Base-by-base conservation (phyloP, 2,329 filamentous ascomycete genomes). In the Didymellaceae sp. region DNA sequence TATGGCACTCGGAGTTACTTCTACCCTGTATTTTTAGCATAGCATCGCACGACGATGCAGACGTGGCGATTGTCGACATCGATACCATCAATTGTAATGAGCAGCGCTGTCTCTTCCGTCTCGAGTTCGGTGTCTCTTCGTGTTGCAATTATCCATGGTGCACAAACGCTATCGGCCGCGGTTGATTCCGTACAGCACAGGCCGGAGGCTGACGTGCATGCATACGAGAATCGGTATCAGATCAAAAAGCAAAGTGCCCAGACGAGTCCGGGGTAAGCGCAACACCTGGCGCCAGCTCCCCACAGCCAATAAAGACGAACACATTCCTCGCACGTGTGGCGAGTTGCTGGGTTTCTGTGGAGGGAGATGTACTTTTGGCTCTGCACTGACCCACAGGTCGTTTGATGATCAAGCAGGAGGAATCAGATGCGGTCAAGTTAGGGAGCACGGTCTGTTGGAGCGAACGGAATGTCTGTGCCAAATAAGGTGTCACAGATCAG, bases 21-120 rank as follows among this genome's bases (percentile, higher is more conserved):
- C 43, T 46, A 28, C 21, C 30, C 13, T 52, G 43, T 52, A 52
- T 43, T 52, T 32, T 46, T 52, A 52, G 31, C 34, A 3, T 32
- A 28, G 42, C 24, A 41, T 33, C 20, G 41, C 40, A 34, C 20
- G 33, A 32, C 28, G 28, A 26, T 20, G 38, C 45, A 31, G 31
- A 26, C 24, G 17, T 18, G 34, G 21, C 28, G 44, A 16, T 8
- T 35, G 30, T 40, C 16, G 22, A 33, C 24, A 30, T 25, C 18
- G 13, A 31, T 30, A 35, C 20, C n/a, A 35, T 16, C 22, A 17
- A 24, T 45, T 45, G 22, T 46, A 46, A 46, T 46, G 43, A 46
- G 33, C 44, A 40, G 33, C 6, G 44, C 24, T 32, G 21, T 38
- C 13, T 37, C 16, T 2, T 16, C 32, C 9, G 32, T 3, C 38